phyloP scores from a whole-genome alignment of 2,329 filamentous ascomycete species.

The Ilyonectria robusta region DNA sequence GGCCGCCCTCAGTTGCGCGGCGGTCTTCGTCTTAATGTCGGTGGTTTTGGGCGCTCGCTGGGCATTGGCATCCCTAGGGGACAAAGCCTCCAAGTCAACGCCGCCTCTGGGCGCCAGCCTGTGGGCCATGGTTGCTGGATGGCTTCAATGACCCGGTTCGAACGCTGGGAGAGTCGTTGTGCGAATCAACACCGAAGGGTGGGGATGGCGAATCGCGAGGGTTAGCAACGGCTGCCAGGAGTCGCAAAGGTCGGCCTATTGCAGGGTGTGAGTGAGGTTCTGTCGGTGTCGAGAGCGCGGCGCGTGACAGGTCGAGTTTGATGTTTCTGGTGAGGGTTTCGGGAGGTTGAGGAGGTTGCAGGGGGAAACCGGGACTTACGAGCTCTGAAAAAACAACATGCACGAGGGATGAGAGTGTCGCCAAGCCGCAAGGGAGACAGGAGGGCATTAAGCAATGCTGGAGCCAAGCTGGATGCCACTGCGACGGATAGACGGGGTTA shows the following conservation, averaged over 20 bases:
- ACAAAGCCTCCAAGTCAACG: constrained; percentile 74
- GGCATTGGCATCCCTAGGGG: constrained; percentile 75
- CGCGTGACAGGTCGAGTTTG: constrained; percentile 1
- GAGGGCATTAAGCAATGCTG: constrained; percentile 49
- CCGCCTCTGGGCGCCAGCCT: constrained; percentile 64
- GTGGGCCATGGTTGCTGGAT: constrained; percentile 59
- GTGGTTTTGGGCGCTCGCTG: constrained; percentile 64
- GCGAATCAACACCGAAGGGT: constrained; percentile 15
- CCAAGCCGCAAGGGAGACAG: constrained; percentile 27
- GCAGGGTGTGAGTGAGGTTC: not conserved
- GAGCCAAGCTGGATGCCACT: constrained; percentile 25
- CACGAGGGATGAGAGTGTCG: constrained; percentile 40
- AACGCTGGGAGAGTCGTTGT: constrained; percentile 15
- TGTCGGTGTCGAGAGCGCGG: not conserved
- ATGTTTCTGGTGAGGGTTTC: not conserved
- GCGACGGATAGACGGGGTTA: constrained; percentile 37
- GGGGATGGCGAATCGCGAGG: constrained; percentile 25
- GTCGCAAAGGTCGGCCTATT: constrained; percentile 36
- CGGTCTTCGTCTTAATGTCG: constrained; percentile 67
- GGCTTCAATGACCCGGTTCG: constrained; percentile 14
- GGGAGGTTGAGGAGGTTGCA: constrained; percentile 15
- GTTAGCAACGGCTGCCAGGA: constrained; percentile 35
- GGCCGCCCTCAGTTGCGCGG: constrained; percentile 67
- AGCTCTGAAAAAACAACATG: constrained; percentile 47
- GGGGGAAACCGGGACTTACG: constrained; percentile 42